These are phyloP conservation scores for Ophiostoma quercus DNA, from an alignment of 2,329 filamentous ascomycete species.

Conservation along the genomic window DNA sequence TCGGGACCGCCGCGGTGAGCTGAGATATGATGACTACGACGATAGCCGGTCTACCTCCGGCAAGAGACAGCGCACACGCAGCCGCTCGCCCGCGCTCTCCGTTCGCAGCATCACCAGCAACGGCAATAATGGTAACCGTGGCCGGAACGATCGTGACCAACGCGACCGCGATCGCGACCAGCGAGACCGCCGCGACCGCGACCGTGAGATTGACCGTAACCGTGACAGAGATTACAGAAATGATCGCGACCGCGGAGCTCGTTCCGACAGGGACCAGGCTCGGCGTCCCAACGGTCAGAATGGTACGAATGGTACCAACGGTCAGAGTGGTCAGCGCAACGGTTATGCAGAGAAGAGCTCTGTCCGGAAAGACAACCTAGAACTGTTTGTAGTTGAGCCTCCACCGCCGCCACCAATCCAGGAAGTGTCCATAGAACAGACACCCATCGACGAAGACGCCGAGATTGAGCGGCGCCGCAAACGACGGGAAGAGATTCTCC, in stretches of 20 bases:
- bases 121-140: constrained; percentile 33
- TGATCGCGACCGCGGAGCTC: constrained; percentile 32
- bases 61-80: constrained; percentile 54
- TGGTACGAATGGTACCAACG: neutral
- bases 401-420: constrained; percentile 25
- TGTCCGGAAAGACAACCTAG: neutral
- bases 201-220: constrained; percentile 33
- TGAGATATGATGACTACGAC: constrained; percentile 29
- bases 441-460: constrained; percentile 71
- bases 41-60: constrained; percentile 42
- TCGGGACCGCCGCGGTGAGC: constrained; percentile 14
- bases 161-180: constrained; percentile 31
- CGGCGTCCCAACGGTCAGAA: neutral
- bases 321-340: neutral
- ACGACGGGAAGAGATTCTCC: constrained; percentile 76
- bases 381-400: neutral
- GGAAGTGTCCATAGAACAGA: constrained; percentile 48
- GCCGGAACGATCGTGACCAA: constrained; percentile 25
- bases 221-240: constrained; percentile 32
- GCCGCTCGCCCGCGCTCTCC: constrained; percentile 41
- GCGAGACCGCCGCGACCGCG: constrained; percentile 27
- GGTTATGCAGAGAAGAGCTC: neutral
- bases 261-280: constrained; percentile 29
- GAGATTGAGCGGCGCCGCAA: constrained; percentile 81
- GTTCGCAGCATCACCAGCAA: constrained; percentile 34